Evolutionary conservation across 345 rosid species (phyloP), one percentile per base, ranked within the genome.

Genomic region (Odontarrhena argentea): DNA sequence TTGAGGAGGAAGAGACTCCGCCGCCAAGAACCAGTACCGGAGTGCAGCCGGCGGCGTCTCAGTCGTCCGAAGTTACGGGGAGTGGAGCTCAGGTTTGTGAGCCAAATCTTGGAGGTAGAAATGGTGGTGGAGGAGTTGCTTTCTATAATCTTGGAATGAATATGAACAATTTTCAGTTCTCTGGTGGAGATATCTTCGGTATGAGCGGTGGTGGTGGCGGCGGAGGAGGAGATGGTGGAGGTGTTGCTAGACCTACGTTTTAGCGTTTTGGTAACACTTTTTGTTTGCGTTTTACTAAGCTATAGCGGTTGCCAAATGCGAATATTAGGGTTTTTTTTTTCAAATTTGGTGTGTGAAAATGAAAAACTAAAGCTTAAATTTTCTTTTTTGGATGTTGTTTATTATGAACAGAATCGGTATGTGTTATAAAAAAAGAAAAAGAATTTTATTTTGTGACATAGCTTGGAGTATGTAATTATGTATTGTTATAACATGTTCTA

Each of bases 101-200:
- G 32, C 54, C 66, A 8, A 62, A 47, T 22, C 59, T 60, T 10
- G 69, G 60, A 45, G 80, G 70, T 56, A 65, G 74, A 38, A 54
- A 63, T 7, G 58, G 75, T 7, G 70, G 62, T 34, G 77, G 78
- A 26, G 73, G 85, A 35, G 76, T 82, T 3, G 80, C 77, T 51
- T 86, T 84, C 55, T 78, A 84, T 71, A 83, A 75, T 70, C 77
- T 78, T 69, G 92, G 89, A 65, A 53, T 68, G 49, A 83, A 81
- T 65, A 68, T 77, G 79, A 75, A 79, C 22, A 83, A 60, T 66
- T 81, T 76, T 71, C 83, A 77, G 12, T 84, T 86, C 47, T 70
- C 84, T 8, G 82, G 85, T 6, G 84, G 77, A 12, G 77, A 81
- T 49, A 78, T 60, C 13, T 84, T 78, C 50, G 85, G 87, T 48